Evolutionary conservation across 1,284 basidiomycete species (phyloP).

Genomic region (Melampsora occidentalis): DNA sequence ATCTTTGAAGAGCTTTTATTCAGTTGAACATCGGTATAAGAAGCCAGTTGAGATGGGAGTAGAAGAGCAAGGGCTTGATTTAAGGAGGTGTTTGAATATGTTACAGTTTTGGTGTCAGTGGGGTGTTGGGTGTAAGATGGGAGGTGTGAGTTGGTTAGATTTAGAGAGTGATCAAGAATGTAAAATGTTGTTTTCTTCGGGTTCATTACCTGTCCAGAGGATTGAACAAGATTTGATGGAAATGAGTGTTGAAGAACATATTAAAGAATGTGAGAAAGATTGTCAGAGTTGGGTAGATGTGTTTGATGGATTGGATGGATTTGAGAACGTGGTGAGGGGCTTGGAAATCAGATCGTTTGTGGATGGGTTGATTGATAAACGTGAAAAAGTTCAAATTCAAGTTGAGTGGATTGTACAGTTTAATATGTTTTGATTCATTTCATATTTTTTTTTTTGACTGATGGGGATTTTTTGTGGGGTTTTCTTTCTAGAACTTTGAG

Average conservation of each 20-base stretch:
- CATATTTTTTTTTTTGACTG: too few relatives aligned
- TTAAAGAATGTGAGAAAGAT: neutral
- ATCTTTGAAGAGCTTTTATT: neutral
- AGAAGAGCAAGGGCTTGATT: constrained; percentile 56
- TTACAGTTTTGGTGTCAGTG: constrained; percentile 61
- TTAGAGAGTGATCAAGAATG: neutral
- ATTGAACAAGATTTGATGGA: constrained; percentile 11
- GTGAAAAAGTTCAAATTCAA: constrained; percentile 31
- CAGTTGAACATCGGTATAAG: neutral
- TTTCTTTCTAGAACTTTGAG: too few relatives aligned
- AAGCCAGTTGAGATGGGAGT: neutral
- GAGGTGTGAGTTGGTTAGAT: constrained; percentile 22
- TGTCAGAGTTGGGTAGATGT: neutral
- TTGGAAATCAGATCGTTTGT: constrained; percentile 47
- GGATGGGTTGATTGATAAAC: constrained; percentile 47
- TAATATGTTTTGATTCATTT: too few relatives aligned
- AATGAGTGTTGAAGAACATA: neutral
- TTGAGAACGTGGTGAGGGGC: neutral
- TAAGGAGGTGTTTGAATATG: constrained; percentile 62
- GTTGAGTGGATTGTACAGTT: too few relatives aligned
- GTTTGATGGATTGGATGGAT: neutral
- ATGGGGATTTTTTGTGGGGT: too few relatives aligned
- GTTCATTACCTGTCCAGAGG: constrained; percentile 3
- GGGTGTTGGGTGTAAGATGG: constrained; percentile 8
- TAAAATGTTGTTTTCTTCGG: constrained; percentile 40